Conservation (phyloP, 75 land plant species). For the Pinus albicaulis region DNA sequence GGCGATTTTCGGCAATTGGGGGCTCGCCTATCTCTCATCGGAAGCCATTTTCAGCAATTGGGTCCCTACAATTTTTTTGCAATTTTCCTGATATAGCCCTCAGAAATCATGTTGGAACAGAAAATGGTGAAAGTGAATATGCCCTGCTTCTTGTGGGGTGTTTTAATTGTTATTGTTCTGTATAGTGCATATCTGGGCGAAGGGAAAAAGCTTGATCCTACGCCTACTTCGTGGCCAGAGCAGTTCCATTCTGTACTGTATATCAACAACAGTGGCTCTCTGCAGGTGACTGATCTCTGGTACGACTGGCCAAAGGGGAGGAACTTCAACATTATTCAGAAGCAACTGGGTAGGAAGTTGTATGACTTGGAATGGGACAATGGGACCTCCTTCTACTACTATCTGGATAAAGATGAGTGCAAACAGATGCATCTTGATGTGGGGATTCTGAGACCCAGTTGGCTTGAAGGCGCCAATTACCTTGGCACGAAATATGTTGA, state of each 20-base stretch:
- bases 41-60: no score
- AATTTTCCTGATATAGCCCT: no score
- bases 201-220: constrained; percentile 24
- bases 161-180: no score
- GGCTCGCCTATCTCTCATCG: no score
- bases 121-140: no score
- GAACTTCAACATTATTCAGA: constrained; percentile 83
- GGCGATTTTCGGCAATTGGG: no score
- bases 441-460: constrained; percentile 86
- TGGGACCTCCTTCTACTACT: constrained; percentile 84
- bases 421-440: constrained; percentile 37
- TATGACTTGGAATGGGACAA: constrained; percentile 92
- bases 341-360: constrained; percentile 53
- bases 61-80: no score
- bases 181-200: neutral
- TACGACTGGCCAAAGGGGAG: constrained; percentile 88
- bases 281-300: constrained; percentile 74
- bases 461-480: constrained; percentile 76
- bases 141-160: no score
- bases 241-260: constrained; percentile 78
- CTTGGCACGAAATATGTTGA: constrained; percentile 53
- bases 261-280: constrained; percentile 51
- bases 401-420: constrained; percentile 44
- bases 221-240: constrained; percentile 76
- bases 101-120: no score